Conservation (phyloP, 805 yeast species). For the Cyberlindnera samutprakarnensis region DNA sequence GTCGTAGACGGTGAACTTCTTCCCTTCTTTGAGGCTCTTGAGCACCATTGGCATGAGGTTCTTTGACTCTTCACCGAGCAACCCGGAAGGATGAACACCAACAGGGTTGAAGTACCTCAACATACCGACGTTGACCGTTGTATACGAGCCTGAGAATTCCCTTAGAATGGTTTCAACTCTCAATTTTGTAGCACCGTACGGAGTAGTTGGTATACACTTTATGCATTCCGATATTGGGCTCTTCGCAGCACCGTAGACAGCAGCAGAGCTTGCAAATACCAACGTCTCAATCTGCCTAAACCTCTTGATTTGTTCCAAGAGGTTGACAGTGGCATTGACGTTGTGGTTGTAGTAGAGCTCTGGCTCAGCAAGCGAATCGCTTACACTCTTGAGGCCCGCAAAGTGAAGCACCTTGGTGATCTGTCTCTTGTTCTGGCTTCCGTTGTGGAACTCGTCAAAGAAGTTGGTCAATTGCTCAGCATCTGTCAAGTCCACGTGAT, state of each 20-base stretch:
- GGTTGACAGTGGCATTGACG: slow-evolving; percentile 53
- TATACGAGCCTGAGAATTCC: slow-evolving; percentile 27
- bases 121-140: slow-evolving; percentile 46
- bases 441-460: slow-evolving; percentile 7
- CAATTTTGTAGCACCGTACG: slow-evolving; percentile 69
- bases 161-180: slow-evolving; percentile 44
- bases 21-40: slow-evolving; percentile 28
- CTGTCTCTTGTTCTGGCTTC: slow-evolving; percentile 2
- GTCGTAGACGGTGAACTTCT: slow-evolving; percentile 67
- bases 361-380: slow-evolving; percentile 66
- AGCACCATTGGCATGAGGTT: slow-evolving; percentile 60
- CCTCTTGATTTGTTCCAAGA: slow-evolving; percentile 44
- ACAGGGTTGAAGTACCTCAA: slow-evolving; percentile 78
- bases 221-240: slow-evolving; percentile 56
- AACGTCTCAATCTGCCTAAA: slow-evolving; percentile 34
- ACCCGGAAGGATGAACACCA: slow-evolving; percentile 80
- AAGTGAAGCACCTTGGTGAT: slow-evolving; percentile 42
- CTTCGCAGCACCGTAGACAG: slow-evolving; percentile 79
- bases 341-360: slow-evolving; percentile 62
- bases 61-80: slow-evolving; percentile 78
- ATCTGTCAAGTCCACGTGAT: slow-evolving; percentile 6
- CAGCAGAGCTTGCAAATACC: slow-evolving; percentile 74
- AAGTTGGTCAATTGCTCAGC: slow-evolving; percentile 1
- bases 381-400: slow-evolving; percentile 81
- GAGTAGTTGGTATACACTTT: slow-evolving; percentile 53